Evolutionary conservation across 1,284 basidiomycete species (phyloP).

Genomic region (Kalmanozyma brasiliensis): DNA sequence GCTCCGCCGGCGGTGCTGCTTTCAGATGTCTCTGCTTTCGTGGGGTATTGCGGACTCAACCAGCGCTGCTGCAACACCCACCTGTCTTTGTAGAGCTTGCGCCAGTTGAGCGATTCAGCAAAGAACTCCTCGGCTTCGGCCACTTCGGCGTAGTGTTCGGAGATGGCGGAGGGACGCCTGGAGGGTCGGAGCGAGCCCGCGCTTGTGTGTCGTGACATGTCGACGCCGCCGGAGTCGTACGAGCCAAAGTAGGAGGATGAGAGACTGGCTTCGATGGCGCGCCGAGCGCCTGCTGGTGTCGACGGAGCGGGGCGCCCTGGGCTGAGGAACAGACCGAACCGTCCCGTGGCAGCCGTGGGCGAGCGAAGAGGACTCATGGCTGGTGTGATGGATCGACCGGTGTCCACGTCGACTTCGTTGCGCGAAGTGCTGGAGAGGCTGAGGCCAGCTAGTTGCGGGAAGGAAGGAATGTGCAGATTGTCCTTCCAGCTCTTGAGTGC

Average conservation of each 20-base stretch:
- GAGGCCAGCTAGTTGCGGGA: constrained; percentile 23
- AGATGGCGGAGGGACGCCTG: constrained; percentile 10
- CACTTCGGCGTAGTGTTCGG: constrained; percentile 20
- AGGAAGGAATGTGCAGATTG: constrained; percentile 47
- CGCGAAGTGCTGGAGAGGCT: constrained; percentile 2
- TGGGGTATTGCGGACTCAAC: too few species aligned
- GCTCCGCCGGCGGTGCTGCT: neutral
- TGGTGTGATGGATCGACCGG: neutral
- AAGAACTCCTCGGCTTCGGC: constrained; percentile 43
- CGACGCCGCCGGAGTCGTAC: neutral
- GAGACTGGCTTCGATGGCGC: constrained; percentile 29
- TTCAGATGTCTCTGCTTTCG: too few species aligned
- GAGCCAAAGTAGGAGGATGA: constrained; percentile 10
- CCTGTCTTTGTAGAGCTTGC: constrained; percentile 32
- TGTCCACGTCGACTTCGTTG: constrained; percentile 24
- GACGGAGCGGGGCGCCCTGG: constrained; percentile 18
- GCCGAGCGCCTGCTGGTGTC: constrained; percentile 36
- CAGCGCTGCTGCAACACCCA: constrained; percentile 39
- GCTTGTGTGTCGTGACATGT: constrained; percentile 23
- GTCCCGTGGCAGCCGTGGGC: constrained; percentile 29
- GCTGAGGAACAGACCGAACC: constrained; percentile 44
- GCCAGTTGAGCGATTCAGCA: constrained; percentile 38
- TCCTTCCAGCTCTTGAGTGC: constrained; percentile 45
- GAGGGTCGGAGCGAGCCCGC: constrained; percentile 12
- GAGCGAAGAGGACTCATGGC: constrained; percentile 36